A percentile compares a stretch with the other conserved stretches of the same genome.
Conservation (phyloP, 129 eudicot species). For the Glebionis coronaria region DNA sequence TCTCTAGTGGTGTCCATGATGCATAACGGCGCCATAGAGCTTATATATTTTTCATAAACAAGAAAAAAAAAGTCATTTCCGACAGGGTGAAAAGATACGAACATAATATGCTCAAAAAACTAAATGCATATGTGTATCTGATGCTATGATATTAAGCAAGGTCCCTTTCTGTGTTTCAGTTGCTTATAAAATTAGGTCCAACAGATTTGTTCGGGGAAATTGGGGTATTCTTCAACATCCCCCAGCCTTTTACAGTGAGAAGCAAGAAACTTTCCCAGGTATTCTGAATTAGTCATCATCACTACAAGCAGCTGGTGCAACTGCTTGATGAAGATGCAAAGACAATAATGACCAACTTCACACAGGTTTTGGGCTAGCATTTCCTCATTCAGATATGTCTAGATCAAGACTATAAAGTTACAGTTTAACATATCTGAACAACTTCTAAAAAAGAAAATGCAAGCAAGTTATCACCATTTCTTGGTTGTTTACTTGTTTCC, state of each 20-base stretch:
- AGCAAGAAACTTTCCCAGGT: conserved; percentile 79
- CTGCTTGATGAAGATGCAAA: conserved; percentile 48
- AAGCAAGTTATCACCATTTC: neutral
- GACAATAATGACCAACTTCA: conserved; percentile 52
- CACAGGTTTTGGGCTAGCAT: conserved; percentile 37
- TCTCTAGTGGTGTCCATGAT: neutral
- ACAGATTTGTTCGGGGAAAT: conserved; percentile 67
- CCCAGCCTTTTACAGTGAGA: conserved; percentile 83
- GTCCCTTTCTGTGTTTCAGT: conserved; percentile 33
- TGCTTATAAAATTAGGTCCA: conserved; percentile 43
- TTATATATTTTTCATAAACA: neutral
- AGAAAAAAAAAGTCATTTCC: neutral
- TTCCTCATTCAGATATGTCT: conserved; percentile 2
- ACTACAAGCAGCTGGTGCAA: conserved; percentile 66
- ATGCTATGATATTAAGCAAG: conserved; percentile 13
- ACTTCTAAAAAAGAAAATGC: neutral
- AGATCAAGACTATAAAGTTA: neutral
- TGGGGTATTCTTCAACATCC: conserved; percentile 67
- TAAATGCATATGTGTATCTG: conserved; percentile 14
- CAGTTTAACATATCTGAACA: neutral
- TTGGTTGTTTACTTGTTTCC: conserved; percentile 2
- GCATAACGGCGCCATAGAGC: neutral
- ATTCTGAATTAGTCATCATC: conserved; percentile 63
- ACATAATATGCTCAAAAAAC: neutral
- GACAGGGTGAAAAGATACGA: neutral